Percentiles rank a stretch among this genome's conserved stretches.
Evolutionary conservation across 1,284 basidiomycete species (phyloP).

Genomic region (Sporisorium scitamineum): DNA sequence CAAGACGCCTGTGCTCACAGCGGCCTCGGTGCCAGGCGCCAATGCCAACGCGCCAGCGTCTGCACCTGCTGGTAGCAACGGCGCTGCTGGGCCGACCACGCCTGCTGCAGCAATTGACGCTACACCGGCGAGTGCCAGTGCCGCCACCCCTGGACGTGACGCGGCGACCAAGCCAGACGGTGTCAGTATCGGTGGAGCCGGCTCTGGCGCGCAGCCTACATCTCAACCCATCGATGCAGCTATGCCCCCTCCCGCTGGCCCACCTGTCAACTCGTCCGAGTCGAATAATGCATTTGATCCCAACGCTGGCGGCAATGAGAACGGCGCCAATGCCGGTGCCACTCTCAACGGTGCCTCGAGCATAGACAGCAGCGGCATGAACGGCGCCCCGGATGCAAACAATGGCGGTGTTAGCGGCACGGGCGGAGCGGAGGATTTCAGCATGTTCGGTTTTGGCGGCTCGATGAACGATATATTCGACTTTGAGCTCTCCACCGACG

Average conservation of each 20-base stretch:
- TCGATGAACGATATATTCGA: conserved; percentile 66
- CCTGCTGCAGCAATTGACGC: conserved; percentile 48
- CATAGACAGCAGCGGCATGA: conserved; percentile 8
- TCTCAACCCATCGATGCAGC: conserved; percentile 37
- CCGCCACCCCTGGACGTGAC: conserved; percentile 51
- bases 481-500: conserved; percentile 59
- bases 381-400: conserved; percentile 16
- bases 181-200: neutral
- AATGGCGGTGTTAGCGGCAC: conserved; percentile 11
- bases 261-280: conserved; percentile 25
- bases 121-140: conserved; percentile 51
- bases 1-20: conserved; percentile 53
- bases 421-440: conserved; percentile 55
- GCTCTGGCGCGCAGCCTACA: conserved; percentile 23
- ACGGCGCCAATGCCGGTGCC: conserved; percentile 11
- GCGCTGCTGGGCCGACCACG: conserved; percentile 38
- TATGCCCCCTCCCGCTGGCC: conserved; percentile 45
- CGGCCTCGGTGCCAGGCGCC: conserved; percentile 38
- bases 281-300: conserved; percentile 11
- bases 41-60: conserved; percentile 9
- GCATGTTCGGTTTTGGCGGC: conserved; percentile 62
- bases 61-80: conserved; percentile 21
- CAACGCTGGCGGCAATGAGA: conserved; percentile 10
- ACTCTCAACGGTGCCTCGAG: conserved; percentile 21
- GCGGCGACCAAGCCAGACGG: conserved; percentile 19